Evolutionary conservation across 352 stramenopile genomes (phyloP), one percentile per base, ranked within the genome.

Genomic region (Globisporangium orthogonon): DNA sequence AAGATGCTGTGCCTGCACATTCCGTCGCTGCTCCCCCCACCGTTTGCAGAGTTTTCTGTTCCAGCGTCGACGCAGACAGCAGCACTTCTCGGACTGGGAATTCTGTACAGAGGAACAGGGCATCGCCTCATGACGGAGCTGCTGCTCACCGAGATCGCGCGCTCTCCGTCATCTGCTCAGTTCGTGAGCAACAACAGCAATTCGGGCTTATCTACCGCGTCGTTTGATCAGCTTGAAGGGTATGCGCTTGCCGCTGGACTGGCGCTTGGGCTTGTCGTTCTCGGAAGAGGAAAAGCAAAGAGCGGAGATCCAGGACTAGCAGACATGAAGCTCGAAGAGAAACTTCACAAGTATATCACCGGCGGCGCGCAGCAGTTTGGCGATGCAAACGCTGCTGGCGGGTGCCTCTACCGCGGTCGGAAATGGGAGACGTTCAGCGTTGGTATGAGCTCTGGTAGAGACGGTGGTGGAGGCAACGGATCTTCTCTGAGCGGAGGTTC

Each of bases 1-100:
- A 99, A 99, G 78, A 98, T 99, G 92, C 73, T 99, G 2, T 99
- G 94, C 68, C 79, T 99, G 30, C 96, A 99, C 70, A 94, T 99
- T 61, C 97, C 96, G 5, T 97, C 93, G 13, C 74, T 99, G 28
- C 83, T 99, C 3, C 96, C 95, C 15, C 74, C 91, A 28, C 89
- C 94, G 35, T 98, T 98, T 62, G 86, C 89, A 28, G 89, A 97
- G 28, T 98, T 99, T 70, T 97, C 98, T 54, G 91, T 99, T 5
- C 91, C 96, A 6, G 85, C 87, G 23, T 88, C 94, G 9, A 97
- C 97, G 23, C 96, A 99, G 65, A 91, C 91, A 13, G 95, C 96
- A 40, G 96, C 97, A n/a, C 69, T 99, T 40, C 69, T 97, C 4
- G 96, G 95, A 5, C 85, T 98, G 23, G 96, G 97, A 0, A 89